Conservation (phyloP, 139 green algal species). For the Zygnema circumcarinatum region DNA sequence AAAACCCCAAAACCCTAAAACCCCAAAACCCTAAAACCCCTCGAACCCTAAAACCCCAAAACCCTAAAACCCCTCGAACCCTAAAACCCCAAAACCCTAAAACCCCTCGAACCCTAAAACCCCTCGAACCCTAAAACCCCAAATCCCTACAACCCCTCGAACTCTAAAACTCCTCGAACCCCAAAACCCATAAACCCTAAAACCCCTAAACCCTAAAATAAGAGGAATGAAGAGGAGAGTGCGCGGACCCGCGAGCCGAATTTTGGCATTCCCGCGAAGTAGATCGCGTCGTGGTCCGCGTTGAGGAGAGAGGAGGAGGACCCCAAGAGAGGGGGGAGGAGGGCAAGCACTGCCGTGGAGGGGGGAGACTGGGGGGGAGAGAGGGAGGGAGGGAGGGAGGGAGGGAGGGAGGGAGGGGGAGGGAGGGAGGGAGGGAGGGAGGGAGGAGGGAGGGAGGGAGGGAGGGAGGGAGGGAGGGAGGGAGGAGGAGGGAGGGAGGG, state of each 20-base stretch:
- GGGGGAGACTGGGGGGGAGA: neutral
- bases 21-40: too few species aligned
- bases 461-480: neutral
- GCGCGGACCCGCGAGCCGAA: conserved; percentile 19
- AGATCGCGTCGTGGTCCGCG: conserved; percentile 79
- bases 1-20: too few species aligned
- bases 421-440: neutral
- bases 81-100: too few species aligned
- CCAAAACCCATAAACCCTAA: too few species aligned
- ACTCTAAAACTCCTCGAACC: too few species aligned
- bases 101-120: too few species aligned
- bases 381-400: neutral
- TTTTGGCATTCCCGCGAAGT: conserved; percentile 89
- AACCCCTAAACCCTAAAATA: too few species aligned
- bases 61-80: too few species aligned
- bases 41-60: too few species aligned
- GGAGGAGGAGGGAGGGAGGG: neutral
- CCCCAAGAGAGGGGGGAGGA: conserved; percentile 80
- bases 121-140: too few species aligned
- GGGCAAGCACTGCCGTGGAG: conserved; percentile 70
- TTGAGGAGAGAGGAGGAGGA: conserved; percentile 85
- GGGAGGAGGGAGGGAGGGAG: neutral
- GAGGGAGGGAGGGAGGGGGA: neutral
- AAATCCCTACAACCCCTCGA: too few species aligned
- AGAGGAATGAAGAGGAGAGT: too few species aligned